Evolutionary conservation across 2,329 filamentous ascomycete genomes (phyloP), one percentile per base, ranked within the genome.

Genomic region (Colletotrichum navitas): DNA sequence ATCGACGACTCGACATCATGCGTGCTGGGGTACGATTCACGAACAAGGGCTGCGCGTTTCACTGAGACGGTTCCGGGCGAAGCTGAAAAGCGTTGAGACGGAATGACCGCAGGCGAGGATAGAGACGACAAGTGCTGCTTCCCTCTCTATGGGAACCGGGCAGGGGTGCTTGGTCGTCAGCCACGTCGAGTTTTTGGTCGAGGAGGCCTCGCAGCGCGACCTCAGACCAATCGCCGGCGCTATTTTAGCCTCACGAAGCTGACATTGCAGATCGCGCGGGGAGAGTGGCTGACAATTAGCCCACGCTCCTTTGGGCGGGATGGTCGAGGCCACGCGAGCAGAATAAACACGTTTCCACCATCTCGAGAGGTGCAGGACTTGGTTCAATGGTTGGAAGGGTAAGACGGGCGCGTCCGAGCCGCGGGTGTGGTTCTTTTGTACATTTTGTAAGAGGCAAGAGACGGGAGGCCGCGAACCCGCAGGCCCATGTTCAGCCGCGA

Each of bases 1-100:
- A 39, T 68, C 29, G 68, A 58, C 52, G 58, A 59, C 39, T 68
- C 29, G 68, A 58, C 52, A 63, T 71, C 54, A 72, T 69, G 65
- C 69, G 63, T 60, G 60, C 60, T 60, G 63, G 68, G 59, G 65
- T 69, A 56, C 55, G n/a, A n/a, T n/a, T n/a, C n/a, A n/a, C n/a
- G 45, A 45, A 34, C 24, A 26, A 60, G 59, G 69, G 47, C 26
- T 63, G 36, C 12, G 47, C 43, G 69, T 69, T 72, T 72, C 69
- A 72, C 59, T 59, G 65, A 72, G 54, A 60, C 65, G 32, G n/a
- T 52, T 54, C 51, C 63, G 64, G 63, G 51, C 36, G 58, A 55
- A 68, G 58, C 58, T 71, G 64, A 62, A 34, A 56, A 62, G 56
- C 51, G 63, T 62, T 36, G 68, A 62, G 58, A 72, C 59, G 69